Evolutionary conservation across 495 filamentous ascomycete genomes (phyloP).

Genomic region (Aspergillus leporis): DNA sequence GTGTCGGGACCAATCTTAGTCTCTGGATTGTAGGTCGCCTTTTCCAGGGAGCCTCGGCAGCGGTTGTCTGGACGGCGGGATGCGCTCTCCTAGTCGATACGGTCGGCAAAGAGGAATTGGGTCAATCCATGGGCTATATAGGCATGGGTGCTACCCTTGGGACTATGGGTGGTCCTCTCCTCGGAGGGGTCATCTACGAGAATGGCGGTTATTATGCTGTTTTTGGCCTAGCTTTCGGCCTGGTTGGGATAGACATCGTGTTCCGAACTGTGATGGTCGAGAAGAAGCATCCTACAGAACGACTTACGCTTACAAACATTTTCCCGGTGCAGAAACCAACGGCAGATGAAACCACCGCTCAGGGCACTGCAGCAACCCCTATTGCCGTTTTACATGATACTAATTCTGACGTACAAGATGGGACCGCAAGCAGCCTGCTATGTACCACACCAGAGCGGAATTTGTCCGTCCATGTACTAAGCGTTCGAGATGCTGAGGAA

Average conservation of each 20-base stretch:
- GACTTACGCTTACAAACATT: conserved; percentile 35
- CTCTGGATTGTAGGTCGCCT: conserved; percentile 70
- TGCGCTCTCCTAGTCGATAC: conserved; percentile 83
- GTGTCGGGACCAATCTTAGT: conserved; percentile 66
- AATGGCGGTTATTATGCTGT: conserved; percentile 72
- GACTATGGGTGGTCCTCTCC: conserved; percentile 68
- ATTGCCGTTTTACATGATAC: too few relatives aligned
- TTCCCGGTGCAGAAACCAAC: background rate
- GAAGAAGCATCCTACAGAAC: conserved; percentile 69
- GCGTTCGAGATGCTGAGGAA: too few relatives aligned
- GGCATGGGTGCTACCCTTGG: conserved; percentile 68
- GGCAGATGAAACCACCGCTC: background rate
- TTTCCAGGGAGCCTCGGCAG: conserved; percentile 74
- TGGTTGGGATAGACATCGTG: conserved; percentile 69
- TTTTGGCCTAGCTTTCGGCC: conserved; percentile 69
- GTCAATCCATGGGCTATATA: conserved; percentile 74
- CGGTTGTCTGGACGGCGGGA: conserved; percentile 76
- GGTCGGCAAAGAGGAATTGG: conserved; percentile 64
- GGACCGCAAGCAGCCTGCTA: too few relatives aligned
- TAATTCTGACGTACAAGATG: too few relatives aligned
- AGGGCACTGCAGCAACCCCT: background rate
- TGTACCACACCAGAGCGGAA: too few relatives aligned
- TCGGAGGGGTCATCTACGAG: conserved; percentile 78
- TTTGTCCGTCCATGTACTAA: too few relatives aligned
- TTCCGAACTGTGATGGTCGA: conserved; percentile 72